These are phyloP conservation scores for Aureococcus anophagefferens DNA, from an alignment of 108 stramenopile species.

Conservation along the genomic window DNA sequence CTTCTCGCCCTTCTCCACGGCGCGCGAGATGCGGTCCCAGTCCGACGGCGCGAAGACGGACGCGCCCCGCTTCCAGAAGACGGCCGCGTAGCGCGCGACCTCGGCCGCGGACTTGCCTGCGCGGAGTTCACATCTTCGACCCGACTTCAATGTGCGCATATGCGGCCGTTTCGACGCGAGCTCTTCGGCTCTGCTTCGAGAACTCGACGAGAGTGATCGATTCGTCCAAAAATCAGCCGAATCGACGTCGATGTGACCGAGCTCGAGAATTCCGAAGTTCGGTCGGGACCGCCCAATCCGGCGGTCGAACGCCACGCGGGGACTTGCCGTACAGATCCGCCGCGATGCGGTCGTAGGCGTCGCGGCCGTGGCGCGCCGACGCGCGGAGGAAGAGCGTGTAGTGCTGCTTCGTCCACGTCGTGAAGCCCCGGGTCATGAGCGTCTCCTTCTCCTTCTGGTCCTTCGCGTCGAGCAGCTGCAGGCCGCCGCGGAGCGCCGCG, in stretches of 20 bases:
- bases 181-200: too few species aligned
- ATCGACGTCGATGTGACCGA: too few species aligned
- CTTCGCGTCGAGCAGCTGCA: constrained; percentile 53
- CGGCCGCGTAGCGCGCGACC: constrained; percentile 68
- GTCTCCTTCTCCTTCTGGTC: constrained; percentile 69
- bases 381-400: constrained; percentile 83
- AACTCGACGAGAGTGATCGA: too few species aligned
- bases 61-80: constrained; percentile 70
- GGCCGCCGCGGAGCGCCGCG: constrained; percentile 6
- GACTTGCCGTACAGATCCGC: constrained; percentile 68
- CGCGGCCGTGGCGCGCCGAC: constrained; percentile 75
- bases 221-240: too few species aligned
- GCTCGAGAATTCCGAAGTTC: too few species aligned
- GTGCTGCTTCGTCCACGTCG: constrained; percentile 76
- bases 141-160: too few species aligned
- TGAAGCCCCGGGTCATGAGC: constrained; percentile 82
- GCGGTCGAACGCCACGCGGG: too few species aligned
- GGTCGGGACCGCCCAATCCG: too few species aligned
- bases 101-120: constrained; percentile 69
- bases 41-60: constrained; percentile 63
- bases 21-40: constrained; percentile 58
- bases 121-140: too few species aligned
- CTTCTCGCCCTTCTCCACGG: constrained; percentile 8
- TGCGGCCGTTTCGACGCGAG: too few species aligned
- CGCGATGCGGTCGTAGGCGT: constrained; percentile 64